These are phyloP conservation scores for Cryomyces antarcticus DNA, from an alignment of 495 filamentous ascomycete species.

Conservation along the genomic window DNA sequence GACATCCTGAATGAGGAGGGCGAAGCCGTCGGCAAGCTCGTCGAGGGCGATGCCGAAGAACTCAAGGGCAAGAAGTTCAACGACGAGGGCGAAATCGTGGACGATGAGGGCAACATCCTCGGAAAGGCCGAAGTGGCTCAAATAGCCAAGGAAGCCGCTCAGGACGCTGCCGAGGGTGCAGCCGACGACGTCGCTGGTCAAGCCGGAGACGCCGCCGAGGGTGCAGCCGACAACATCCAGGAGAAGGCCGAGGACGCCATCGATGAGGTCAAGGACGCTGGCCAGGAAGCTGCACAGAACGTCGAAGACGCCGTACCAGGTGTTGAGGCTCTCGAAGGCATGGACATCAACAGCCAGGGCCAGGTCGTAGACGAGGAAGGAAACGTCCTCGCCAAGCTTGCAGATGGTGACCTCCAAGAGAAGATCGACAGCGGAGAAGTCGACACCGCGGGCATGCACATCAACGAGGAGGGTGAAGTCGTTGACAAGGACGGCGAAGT, in stretches of 20 bases:
- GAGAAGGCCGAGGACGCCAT: constrained; percentile 5
- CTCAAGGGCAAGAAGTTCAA: constrained; percentile 21
- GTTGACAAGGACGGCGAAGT: constrained; percentile 39
- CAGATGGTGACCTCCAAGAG: constrained; percentile 17
- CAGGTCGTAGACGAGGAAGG: constrained; percentile 24
- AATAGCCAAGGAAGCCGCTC: constrained; percentile 8
- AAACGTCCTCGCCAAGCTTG: constrained; percentile 20
- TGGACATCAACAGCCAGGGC: constrained; percentile 37
- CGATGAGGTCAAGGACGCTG: constrained; percentile 6
- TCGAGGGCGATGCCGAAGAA: constrained; percentile 19
- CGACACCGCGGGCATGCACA: constrained; percentile 29
- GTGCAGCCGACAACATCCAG: constrained; percentile 15
- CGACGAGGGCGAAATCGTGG: constrained; percentile 22
- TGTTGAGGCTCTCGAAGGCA: constrained; percentile 36
- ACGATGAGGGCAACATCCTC: constrained; percentile 23
- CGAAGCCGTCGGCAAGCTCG: constrained; percentile 19
- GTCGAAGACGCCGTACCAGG: constrained; percentile 27
- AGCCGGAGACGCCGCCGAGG: constrained; percentile 14
- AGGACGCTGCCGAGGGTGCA: constrained; percentile 13
- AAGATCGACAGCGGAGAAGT: constrained; percentile 12
- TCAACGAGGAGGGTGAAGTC: constrained; percentile 37
- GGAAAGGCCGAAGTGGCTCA: constrained; percentile 15
- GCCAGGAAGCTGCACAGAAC: constrained; percentile 16
- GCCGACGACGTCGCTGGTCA: constrained; percentile 8
- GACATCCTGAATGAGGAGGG: constrained; percentile 22